These are phyloP conservation scores for Mytilinidion resinicola DNA, from an alignment of 495 filamentous ascomycete genomes.

Conservation along the genomic window DNA sequence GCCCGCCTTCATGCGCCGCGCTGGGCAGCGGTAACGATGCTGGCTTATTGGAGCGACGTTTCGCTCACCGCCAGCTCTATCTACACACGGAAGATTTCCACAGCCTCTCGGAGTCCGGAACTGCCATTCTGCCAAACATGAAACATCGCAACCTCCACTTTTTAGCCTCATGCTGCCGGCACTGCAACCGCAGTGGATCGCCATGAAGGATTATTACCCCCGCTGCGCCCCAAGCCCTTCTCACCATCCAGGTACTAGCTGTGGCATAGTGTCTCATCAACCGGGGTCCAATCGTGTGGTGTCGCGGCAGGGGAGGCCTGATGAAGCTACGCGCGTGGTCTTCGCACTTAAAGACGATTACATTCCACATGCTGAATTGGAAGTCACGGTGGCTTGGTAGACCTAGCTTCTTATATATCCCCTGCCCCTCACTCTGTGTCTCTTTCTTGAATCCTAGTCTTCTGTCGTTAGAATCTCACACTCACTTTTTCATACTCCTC, in stretches of 20 bases:
- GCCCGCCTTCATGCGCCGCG: conserved; percentile 13
- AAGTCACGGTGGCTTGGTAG: neutral
- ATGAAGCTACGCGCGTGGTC: neutral
- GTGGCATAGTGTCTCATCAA: neutral
- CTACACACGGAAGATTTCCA: neutral
- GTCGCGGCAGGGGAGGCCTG: neutral
- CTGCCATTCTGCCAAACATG: neutral
- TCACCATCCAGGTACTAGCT: neutral
- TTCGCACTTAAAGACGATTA: neutral
- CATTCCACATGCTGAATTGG: neutral
- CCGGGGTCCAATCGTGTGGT: neutral
- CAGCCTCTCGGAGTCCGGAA: conserved; percentile 8
- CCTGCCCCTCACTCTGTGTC: neutral
- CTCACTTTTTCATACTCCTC: conserved; percentile 1
- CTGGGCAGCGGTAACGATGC: conserved; percentile 8
- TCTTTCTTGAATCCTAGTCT: neutral
- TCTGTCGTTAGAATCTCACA: neutral
- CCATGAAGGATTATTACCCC: neutral
- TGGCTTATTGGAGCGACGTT: conserved; percentile 1
- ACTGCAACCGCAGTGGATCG: conserved; percentile 1
- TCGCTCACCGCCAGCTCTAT: neutral
- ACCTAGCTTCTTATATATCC: neutral
- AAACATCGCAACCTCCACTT: conserved; percentile 6
- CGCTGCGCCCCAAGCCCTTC: conserved; percentile 4
- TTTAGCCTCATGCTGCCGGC: conserved; percentile 8